Base-by-base conservation (phyloP, 2,329 filamentous ascomycete species). In the Fonsecaea erecta region DNA sequence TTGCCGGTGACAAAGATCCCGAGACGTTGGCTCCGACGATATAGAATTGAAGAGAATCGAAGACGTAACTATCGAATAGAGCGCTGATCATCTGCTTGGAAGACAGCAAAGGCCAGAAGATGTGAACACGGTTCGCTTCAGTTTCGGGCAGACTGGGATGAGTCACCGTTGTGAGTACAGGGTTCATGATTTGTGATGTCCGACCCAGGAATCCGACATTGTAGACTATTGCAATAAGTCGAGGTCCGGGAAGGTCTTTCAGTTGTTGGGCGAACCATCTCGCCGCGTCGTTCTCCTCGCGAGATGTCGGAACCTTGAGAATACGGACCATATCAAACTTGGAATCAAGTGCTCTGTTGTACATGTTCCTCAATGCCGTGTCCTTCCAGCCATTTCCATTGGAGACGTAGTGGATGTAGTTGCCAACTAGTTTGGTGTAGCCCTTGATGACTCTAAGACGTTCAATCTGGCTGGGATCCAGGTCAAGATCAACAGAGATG, bases 171-270 rank as follows among this genome's bases (percentile, higher is more conserved):
- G 77, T 80, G 54, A 80, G 68, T 14, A 75, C 76, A 3, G 74
- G 74, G 64, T 80, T 80, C 65, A 79, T 78, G 1, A 80, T 74
- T 64, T 80, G 78, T n/a, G 78, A 80, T 11, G 77, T 80, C 16
- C 78, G 77, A 43, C 78, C 78, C 16, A 79, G 70, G 7, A 71
- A 71, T 9, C 78, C 77, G 12, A 77, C 68, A 37, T 80, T 80
- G 68, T 78, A 80, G 16, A 77, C 77, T 34, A 79, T 79, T 16
- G 78, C 66, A 1, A 76, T 74, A 1, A 74, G 71, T 55, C 75
- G 74, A 7, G 72, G 63, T 14, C 74, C 75, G 1, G 74, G 69
- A 4, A 76, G 60, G 1, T 74, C 70, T 35, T 74, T 72, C 37
- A 80, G 72, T 46, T 75, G 75, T 58, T 77, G 75, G 3, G 71